A percentile compares a stretch with the other conserved stretches of the same genome.
Evolutionary conservation across 495 filamentous ascomycete genomes (phyloP).

Genomic region (Parachaetomium inaequale): DNA sequence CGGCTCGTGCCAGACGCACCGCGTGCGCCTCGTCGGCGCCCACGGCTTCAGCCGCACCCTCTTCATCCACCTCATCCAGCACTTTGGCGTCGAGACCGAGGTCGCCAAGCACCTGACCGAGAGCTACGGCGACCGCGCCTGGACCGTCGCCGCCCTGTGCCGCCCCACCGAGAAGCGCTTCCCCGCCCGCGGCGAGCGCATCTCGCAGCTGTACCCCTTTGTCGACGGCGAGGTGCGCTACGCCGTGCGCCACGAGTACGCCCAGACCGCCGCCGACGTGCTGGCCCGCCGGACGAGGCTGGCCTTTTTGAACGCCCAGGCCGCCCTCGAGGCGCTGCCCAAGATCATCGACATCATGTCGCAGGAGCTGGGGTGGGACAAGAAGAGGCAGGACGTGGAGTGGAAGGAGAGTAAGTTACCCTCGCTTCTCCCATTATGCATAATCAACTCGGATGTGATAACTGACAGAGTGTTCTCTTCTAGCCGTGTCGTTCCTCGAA

Average conservation of each 20-base stretch:
- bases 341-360: slow-evolving; percentile 89
- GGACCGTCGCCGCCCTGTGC: slow-evolving; percentile 87
- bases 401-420: slow-evolving; percentile 66
- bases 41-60: slow-evolving; percentile 94
- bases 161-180: slow-evolving; percentile 78
- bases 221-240: slow-evolving; percentile 96
- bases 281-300: slow-evolving; percentile 82
- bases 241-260: slow-evolving; percentile 85
- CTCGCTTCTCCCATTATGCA: not conserved
- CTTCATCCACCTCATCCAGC: slow-evolving; percentile 97
- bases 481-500: slow-evolving; percentile 66
- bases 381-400: slow-evolving; percentile 69
- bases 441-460: not conserved
- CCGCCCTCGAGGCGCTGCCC: slow-evolving; percentile 86
- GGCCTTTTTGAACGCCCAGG: slow-evolving; percentile 94
- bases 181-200: slow-evolving; percentile 80
- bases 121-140: slow-evolving; percentile 92
- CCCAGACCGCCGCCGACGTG: slow-evolving; percentile 89
- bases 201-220: slow-evolving; percentile 84
- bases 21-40: slow-evolving; percentile 83
- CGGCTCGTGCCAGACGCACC: slow-evolving; percentile 86
- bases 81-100: slow-evolving; percentile 92
- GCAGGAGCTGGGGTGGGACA: slow-evolving; percentile 81
- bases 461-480: not conserved
- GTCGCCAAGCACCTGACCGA: slow-evolving; percentile 86